Base-by-base conservation (phyloP, 345 rosid genomes). In the Cochlearia excelsa region DNA sequence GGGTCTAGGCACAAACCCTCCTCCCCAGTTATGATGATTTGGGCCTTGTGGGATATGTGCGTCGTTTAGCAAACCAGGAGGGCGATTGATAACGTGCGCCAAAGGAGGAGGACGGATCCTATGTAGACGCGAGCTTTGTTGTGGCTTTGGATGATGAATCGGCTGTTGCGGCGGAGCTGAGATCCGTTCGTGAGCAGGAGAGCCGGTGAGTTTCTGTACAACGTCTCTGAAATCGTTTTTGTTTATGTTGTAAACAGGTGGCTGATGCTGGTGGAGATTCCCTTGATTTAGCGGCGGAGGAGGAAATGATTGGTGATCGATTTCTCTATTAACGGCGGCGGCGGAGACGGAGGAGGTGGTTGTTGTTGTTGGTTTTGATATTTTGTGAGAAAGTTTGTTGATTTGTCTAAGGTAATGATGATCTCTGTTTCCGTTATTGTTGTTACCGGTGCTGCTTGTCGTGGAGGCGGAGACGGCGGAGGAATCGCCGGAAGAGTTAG, bases 41-140 rank as follows among this genome's bases (percentile, higher is more conserved):
- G 42, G 30, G 6, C 37, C 33, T 31, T 67, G 48, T 31, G 73
- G 77, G 58, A 68, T 65, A 16, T 59, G 58, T 39, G 73, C 67
- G 64, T 69, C 65, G 46, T 80, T 65, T 44, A 86, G 68, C 81
- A 75, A 11, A 11, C 74, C 46, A 67, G 86, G 79, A 1, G 98
- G 98, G 3, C 86, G 97, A 68, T 78, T 81, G 75, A 65, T 69
- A 70, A 93, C 58, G 6, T 85, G 87, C 7, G 78, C 81, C 29
- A 93, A 70, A 2, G 99, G 97, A 3, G 96, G 97, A 67, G 99
- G 97, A 6, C 97, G 95, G 56, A 90, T 93, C 61, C 92, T 82
- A 58, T 93, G 96, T 37, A 93, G 74, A 56, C 97, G 95, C 30
- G 96, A 82, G 68, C 85, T 87, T 5, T 81, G 90, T 27, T 61